These are phyloP conservation scores for Aspergillus amoenus DNA, from an alignment of 2,329 filamentous ascomycete species.

Conservation along the genomic window DNA sequence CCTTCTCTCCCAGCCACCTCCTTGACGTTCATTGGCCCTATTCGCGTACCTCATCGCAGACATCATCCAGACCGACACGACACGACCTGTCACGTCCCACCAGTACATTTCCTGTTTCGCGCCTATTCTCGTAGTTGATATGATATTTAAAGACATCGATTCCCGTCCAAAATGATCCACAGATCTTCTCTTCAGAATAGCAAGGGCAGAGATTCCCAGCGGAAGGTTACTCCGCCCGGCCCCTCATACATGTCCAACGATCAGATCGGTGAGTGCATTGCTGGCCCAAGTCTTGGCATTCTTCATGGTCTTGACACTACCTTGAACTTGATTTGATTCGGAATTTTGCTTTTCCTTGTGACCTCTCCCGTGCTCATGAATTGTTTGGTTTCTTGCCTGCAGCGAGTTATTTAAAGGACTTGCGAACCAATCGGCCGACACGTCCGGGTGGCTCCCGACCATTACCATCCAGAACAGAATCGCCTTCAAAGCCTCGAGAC, in stretches of 20 bases:
- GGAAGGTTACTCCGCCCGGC: conserved; percentile 48
- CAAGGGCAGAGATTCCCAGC: conserved; percentile 35
- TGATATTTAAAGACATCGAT: conserved; percentile 8
- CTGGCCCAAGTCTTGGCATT: conserved; percentile 18
- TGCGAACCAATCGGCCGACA: conserved; percentile 56
- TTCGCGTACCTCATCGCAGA: conserved; percentile 1
- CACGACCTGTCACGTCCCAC: background rate
- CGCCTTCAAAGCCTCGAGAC: conserved; percentile 24
- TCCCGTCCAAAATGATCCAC: conserved; percentile 37
- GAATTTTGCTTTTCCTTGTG: background rate
- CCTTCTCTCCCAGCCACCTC: conserved; percentile 12
- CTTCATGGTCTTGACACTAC: conserved; percentile 17
- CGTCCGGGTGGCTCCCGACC: conserved; percentile 63
- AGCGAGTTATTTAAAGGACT: conserved; percentile 61
- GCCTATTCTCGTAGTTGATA: background rate
- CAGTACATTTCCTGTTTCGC: background rate
- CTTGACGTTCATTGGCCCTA: conserved; percentile 11
- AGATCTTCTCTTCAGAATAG: conserved; percentile 27
- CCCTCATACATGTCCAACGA: conserved; percentile 48
- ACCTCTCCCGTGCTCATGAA: conserved; percentile 8
- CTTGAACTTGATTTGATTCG: conserved; percentile 5
- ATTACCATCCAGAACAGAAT: conserved; percentile 49
- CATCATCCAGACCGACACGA: conserved; percentile 1
- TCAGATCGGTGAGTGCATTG: conserved; percentile 44
- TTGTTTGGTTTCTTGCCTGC: conserved; percentile 11